Percentiles rank a stretch among this genome's conserved stretches.
phyloP scores from a whole-genome alignment of 78 protist genomes.

The Anaeramoeba flamelloides region DNA sequence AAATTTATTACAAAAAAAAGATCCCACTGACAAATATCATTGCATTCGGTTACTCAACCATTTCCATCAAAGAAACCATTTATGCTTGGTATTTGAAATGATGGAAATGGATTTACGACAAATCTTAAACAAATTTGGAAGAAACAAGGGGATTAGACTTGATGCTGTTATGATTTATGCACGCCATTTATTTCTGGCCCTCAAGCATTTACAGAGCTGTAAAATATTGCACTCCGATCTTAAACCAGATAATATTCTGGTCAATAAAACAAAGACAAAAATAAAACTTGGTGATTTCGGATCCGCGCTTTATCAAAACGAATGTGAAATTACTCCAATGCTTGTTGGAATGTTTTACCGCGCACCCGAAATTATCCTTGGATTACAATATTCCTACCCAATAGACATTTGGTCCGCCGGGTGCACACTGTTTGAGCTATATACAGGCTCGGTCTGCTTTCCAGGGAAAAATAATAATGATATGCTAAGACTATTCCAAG shows the following conservation, averaged over 20 bases:
- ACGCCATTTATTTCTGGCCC: constrained; percentile 49
- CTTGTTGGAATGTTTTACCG: constrained; percentile 72
- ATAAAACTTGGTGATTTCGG: constrained; percentile 70
- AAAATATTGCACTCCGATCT: constrained; percentile 61
- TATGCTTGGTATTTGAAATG: constrained; percentile 68
- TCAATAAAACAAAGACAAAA: constrained; percentile 25
- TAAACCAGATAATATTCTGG: constrained; percentile 58
- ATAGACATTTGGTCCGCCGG: constrained; percentile 80
- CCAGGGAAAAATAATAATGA: constrained; percentile 78
- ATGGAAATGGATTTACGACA: constrained; percentile 58
- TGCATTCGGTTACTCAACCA: constrained; percentile 37
- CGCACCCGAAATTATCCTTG: constrained; percentile 73
- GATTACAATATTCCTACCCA: constrained; percentile 37
- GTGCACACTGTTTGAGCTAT: constrained; percentile 64
- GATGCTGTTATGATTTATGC: constrained; percentile 56
- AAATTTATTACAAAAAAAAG: constrained; percentile 17
- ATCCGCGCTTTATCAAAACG: constrained; percentile 45
- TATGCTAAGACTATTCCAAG: constrained; percentile 47
- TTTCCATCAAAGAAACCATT: constrained; percentile 49
- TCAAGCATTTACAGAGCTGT: constrained; percentile 31
- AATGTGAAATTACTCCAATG: constrained; percentile 50
- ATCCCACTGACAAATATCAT: constrained; percentile 30
- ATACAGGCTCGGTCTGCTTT: constrained; percentile 65
- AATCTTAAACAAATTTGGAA: constrained; percentile 45
- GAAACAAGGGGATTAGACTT: constrained; percentile 44